Base-by-base conservation (phyloP, 306 rosid species). In the Albizia julibrissin region DNA sequence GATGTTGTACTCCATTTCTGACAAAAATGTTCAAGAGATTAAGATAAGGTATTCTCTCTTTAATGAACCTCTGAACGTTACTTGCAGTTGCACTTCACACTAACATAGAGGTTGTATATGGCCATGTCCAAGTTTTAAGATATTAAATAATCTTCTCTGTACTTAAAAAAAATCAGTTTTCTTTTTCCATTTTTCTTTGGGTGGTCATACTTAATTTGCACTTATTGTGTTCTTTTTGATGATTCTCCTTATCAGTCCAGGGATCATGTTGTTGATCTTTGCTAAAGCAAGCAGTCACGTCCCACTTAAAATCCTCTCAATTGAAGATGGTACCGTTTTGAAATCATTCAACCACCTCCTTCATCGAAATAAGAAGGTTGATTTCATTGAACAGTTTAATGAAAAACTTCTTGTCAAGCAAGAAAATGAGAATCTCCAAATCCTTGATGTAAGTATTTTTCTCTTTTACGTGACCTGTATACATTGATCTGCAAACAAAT, bases 371-470 rank as follows among this genome's bases (percentile, higher is more conserved):
- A 96, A 90, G 93, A 96, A 96, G 89, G 99, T 96, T 75, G 99
- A 96, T 90, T 96, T 96, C 86, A 96, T 96, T 65, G 99, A 96
- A 86, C 99, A 94, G 82, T 96, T 96, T 85, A 96, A 96, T 47
- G 99, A 96, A 85, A 96, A 96, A 91, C 97, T 96, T 81, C 99
- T 96, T 72, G 99, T 96, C 84, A 94, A 96, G 91, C 99, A 96
- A 88, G 98, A 96, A 85, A 91, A 94, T 84, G 99, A 96, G 88
- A 96, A 96, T 88, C 98, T 94, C 50, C 97, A 96, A 83, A 96
- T 96, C 75, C 97, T 94, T 80, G 99, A 96, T 72, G 99, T 94
- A 89, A 91, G 95, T 80, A 83, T 75, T 72, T 31, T 71, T 77
- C 26, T 79, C 46, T 68, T 43, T 56, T 44, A 61, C 33, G 8